These are phyloP conservation scores for Lachancea fermentati DNA, from an alignment of 805 yeast genomes.

Conservation along the genomic window DNA sequence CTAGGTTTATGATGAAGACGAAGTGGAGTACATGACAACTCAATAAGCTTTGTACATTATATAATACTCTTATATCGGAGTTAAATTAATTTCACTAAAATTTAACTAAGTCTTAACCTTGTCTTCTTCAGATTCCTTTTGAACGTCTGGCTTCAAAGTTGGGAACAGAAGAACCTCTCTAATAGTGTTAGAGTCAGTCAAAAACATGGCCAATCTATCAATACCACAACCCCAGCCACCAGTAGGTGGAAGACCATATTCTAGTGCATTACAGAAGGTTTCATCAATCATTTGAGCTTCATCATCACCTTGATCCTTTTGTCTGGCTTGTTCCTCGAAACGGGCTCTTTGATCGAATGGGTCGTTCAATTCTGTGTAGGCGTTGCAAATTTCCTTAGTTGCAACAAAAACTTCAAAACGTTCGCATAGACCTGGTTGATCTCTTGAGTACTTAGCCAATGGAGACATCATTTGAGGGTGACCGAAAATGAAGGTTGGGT, in stretches of 20 bases:
- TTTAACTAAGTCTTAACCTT: conserved; percentile 13
- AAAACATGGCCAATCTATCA: conserved; percentile 96
- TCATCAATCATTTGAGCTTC: conserved; percentile 97
- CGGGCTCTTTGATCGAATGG: conserved; percentile 97
- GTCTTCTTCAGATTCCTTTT: conserved; percentile 32
- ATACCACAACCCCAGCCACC: conserved; percentile 99
- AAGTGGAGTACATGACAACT: background rate
- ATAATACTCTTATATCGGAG: background rate
- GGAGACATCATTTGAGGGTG: conserved; percentile 99
- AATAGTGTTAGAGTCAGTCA: conserved; percentile 92
- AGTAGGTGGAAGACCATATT: conserved; percentile 98
- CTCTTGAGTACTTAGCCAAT: conserved; percentile 91
- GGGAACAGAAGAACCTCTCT: conserved; percentile 98
- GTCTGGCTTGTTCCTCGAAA: conserved; percentile 98
- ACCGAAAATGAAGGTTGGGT: conserved; percentile 96
- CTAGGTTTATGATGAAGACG: background rate
- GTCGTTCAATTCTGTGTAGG: conserved; percentile 97
- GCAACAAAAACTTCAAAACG: conserved; percentile 98
- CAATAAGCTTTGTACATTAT: background rate
- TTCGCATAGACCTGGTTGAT: conserved; percentile 91
- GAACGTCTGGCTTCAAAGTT: conserved; percentile 89
- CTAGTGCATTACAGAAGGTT: conserved; percentile 94
- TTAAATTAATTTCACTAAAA: background rate
- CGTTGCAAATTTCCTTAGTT: conserved; percentile 96
- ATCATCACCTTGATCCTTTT: conserved; percentile 98